These are phyloP conservation scores for Ceratobasidium sp. DNA, from an alignment of 1,284 basidiomycete species.

Conservation along the genomic window DNA sequence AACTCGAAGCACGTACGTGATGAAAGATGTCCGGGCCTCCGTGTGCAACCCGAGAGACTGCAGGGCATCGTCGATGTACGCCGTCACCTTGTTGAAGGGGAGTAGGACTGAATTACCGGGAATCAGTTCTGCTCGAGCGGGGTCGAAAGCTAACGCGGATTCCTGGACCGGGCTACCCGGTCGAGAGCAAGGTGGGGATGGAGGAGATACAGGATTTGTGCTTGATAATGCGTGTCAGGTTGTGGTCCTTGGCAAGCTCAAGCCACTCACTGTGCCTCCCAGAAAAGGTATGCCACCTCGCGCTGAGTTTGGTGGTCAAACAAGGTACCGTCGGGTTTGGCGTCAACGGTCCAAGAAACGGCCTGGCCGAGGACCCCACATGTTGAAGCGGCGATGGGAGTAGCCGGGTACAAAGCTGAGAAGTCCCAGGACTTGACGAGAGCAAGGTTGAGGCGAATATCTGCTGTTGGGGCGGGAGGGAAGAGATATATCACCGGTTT, in stretches of 20 bases:
- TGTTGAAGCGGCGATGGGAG: background rate
- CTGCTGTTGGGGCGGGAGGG: constrained; percentile 11
- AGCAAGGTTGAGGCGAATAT: constrained; percentile 50
- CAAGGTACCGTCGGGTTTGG: constrained; percentile 53
- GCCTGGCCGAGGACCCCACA: constrained; percentile 39
- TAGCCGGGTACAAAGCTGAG: constrained; percentile 52
- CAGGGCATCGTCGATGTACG: constrained; percentile 60
- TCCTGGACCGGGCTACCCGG: background rate
- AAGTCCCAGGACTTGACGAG: constrained; percentile 53
- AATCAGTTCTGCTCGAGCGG: constrained; percentile 46
- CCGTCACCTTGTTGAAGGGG: constrained; percentile 53
- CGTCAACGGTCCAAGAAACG: constrained; percentile 55
- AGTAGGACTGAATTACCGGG: constrained; percentile 56
- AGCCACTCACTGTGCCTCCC: constrained; percentile 56
- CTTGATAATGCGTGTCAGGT: constrained; percentile 48
- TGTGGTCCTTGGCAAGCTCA: constrained; percentile 49
- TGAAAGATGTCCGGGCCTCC: constrained; percentile 64
- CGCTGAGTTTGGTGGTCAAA: constrained; percentile 51
- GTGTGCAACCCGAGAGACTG: constrained; percentile 59
- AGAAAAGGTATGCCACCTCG: constrained; percentile 58
- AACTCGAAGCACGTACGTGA: constrained; percentile 56
- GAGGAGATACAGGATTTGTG: background rate
- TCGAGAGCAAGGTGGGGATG: background rate
- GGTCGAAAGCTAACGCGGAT: constrained; percentile 56
- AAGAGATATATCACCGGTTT: constrained; percentile 52